Conservation (phyloP, 2,329 filamentous ascomycete genomes). For the Aureobasidium sp. region DNA sequence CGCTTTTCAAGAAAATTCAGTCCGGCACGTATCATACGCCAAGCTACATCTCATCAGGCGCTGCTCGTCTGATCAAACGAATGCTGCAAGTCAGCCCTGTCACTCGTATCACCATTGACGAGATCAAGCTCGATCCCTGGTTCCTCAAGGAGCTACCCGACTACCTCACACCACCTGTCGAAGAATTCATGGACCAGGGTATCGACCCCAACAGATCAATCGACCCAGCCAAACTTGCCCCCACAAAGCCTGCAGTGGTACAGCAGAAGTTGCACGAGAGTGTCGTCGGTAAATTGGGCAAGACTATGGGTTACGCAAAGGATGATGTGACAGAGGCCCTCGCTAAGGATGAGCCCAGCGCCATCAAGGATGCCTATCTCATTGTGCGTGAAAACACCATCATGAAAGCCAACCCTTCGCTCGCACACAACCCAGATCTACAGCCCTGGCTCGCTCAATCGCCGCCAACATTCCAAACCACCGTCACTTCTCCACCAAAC, state of each 20-base stretch:
- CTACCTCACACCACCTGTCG: conserved; percentile 87
- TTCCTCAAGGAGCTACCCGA: conserved; percentile 87
- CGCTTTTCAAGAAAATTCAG: conserved; percentile 97
- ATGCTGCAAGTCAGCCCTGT: conserved; percentile 98
- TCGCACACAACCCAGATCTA: conserved; percentile 56
- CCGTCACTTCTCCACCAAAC: conserved; percentile 38
- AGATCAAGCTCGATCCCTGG: conserved; percentile 95
- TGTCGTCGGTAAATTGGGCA: conserved; percentile 95
- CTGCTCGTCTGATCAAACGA: conserved; percentile 83
- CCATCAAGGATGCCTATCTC: conserved; percentile 99
- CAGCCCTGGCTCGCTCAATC: conserved; percentile 63
- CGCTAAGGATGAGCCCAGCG: conserved; percentile 91
- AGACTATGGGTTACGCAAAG: conserved; percentile 98
- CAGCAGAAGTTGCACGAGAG: conserved; percentile 93
- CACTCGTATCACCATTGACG: conserved; percentile 91
- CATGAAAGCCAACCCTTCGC: conserved; percentile 88
- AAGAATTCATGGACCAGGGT: conserved; percentile 95
- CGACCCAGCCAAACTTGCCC: conserved; percentile 82
- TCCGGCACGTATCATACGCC: conserved; percentile 95
- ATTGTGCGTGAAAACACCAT: conserved; percentile 98
- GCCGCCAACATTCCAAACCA: conserved; percentile 55
- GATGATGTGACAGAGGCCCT: conserved; percentile 96
- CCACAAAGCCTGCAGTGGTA: conserved; percentile 78
- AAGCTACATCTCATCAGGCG: conserved; percentile 88
- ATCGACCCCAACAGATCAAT: conserved; percentile 94